Evolutionary conservation across 352 stramenopile species (phyloP), one percentile per base, ranked within the genome.

Genomic region (Elongisporangium undulatum): DNA sequence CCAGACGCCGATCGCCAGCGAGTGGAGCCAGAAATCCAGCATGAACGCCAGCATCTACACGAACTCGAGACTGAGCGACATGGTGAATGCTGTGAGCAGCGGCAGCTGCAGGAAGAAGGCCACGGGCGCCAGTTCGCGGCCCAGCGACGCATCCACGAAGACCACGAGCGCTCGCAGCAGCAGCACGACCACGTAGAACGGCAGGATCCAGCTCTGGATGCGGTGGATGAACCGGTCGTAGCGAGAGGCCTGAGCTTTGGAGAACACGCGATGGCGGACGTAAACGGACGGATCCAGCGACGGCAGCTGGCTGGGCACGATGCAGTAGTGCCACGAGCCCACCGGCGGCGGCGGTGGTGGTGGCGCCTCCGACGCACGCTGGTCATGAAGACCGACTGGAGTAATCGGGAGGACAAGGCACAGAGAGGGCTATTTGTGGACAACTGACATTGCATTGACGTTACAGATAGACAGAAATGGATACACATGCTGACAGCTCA

Each of bases 21-120:
- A 22, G 26, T 57, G 7, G 16, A 62, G 50, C 6, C 21, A 51
- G 19, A 62, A 57, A 20, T 62, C 56, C 29, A 62, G 56, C 16
- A 51, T 57, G 16, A 19, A n/a, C 2, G 26, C 16, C 5, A 62
- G 19, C 49, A 62, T 22, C 50, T 51, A 29, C 23, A 57, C 26
- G 49, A 57, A 57, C 29, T 56, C 49, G 20, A 20, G 13, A 8
- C 49, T 29, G 15, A 57, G 51, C 0, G 49, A 49, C 4, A 24
- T 51, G 16, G 57, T 22, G 34, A 45, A 45, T 9, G 12, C 13
- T 17, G 34, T 10, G 34, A 9, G 3, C 26, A 38, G 26, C 6
- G 26, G 26, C 26, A 38, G 26, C 6, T 38, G 26, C 3, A 38
- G 2, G 26, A 38, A 10, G 26, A 38, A 38, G 26, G 26, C 26